Conservation (phyloP, 257 asterid species). For the Przewalskia tangutica region DNA sequence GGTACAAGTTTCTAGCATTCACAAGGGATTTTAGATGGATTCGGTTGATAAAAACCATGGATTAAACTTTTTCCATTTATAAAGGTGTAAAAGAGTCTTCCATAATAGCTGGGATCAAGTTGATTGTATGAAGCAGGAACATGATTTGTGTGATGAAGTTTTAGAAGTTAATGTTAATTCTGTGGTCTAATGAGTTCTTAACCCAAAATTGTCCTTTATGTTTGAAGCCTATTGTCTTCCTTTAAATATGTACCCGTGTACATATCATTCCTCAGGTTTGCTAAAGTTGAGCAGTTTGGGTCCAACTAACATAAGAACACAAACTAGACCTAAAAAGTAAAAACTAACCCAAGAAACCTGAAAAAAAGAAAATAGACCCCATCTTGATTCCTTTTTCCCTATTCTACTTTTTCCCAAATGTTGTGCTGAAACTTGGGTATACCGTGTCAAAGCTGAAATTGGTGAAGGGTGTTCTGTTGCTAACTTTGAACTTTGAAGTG, state of each 20-base stretch:
- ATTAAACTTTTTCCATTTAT: background rate
- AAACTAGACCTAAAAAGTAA: background rate
- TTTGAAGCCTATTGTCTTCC: background rate
- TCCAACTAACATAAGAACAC: background rate
- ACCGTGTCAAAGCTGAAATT: background rate
- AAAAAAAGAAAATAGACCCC: background rate
- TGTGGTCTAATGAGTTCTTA: background rate
- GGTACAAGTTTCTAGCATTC: background rate
- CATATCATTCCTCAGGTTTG: background rate
- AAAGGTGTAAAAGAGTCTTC: background rate
- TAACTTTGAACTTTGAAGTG: background rate
- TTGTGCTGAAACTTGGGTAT: background rate
- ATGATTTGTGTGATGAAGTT: background rate
- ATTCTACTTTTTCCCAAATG: background rate
- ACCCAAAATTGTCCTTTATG: background rate
- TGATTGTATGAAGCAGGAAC: background rate
- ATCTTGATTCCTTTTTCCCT: background rate
- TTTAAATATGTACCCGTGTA: background rate
- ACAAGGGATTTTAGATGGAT: background rate
- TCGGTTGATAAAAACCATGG: background rate
- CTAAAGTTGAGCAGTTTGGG: background rate
- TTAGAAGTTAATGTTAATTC: background rate
- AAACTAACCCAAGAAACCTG: background rate
- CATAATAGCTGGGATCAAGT: background rate
- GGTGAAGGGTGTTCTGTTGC: background rate